Percentiles rank a stretch among this genome's conserved stretches.
phyloP scores from a whole-genome alignment of 805 yeast genomes.

The Teunomyces stri region DNA sequence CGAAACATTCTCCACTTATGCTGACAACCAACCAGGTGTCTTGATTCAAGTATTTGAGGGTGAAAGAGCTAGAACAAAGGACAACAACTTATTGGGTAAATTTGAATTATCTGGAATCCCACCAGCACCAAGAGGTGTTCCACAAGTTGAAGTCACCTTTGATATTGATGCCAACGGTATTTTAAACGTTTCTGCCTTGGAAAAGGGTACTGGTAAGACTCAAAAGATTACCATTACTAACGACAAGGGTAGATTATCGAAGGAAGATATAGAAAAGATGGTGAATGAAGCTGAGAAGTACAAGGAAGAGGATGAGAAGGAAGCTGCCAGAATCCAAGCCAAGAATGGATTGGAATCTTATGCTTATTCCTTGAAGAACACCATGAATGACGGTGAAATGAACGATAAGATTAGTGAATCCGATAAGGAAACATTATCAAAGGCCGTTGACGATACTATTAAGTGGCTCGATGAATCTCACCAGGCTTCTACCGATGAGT shows the following conservation, averaged over 20 bases:
- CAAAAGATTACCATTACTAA: conserved; percentile 89
- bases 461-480: conserved; percentile 38
- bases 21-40: conserved; percentile 94
- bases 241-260: conserved; percentile 90
- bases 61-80: conserved; percentile 93
- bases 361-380: conserved; percentile 77
- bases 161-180: conserved; percentile 86
- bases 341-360: conserved; percentile 87
- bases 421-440: conserved; percentile 52
- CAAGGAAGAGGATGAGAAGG: conserved; percentile 85
- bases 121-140: conserved; percentile 90
- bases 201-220: conserved; percentile 91
- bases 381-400: conserved; percentile 48
- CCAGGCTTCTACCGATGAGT: conserved; percentile 42
- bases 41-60: conserved; percentile 93
- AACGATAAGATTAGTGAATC: conserved; percentile 41
- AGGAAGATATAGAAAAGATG: conserved; percentile 96
- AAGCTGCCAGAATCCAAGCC: conserved; percentile 82
- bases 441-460: conserved; percentile 42
- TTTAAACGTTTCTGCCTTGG: conserved; percentile 81
- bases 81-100: conserved; percentile 85
- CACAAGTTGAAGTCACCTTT: conserved; percentile 88
- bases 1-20: conserved; percentile 93
- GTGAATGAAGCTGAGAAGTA: conserved; percentile 95
- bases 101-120: conserved; percentile 85